Conservation (phyloP, 352 stramenopile genomes). For the Thraustochytrium aureum region DNA sequence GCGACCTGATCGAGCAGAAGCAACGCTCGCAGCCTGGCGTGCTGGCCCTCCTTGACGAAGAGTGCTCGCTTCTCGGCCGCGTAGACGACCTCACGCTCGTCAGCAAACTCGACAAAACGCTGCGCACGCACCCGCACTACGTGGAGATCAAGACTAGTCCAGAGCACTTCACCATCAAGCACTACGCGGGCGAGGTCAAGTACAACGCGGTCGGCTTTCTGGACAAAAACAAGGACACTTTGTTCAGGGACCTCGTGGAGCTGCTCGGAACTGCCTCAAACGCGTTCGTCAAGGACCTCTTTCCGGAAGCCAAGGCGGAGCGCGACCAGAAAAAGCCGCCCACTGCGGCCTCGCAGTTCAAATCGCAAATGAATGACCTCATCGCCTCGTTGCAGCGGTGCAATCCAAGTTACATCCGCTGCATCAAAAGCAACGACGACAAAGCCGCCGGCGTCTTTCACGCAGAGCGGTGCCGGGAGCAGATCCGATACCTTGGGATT, state of each 20-base stretch:
- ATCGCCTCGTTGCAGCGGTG: slow-evolving; percentile 80
- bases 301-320: slow-evolving; percentile 72
- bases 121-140: slow-evolving; percentile 15
- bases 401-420: slow-evolving; percentile 83
- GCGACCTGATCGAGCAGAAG: slow-evolving; percentile 75
- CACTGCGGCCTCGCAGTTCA: slow-evolving; percentile 60
- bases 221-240: slow-evolving; percentile 93
- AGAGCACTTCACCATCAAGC: slow-evolving; percentile 85
- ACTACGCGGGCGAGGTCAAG: slow-evolving; percentile 81
- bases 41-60: slow-evolving; percentile 74
- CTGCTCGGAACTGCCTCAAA: background rate
- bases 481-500: slow-evolving; percentile 59
- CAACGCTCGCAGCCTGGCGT: slow-evolving; percentile 65
- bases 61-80: slow-evolving; percentile 60
- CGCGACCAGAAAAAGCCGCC: slow-evolving; percentile 76
- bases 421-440: slow-evolving; percentile 85
- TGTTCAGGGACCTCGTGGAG: slow-evolving; percentile 89
- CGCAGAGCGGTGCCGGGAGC: slow-evolving; percentile 64
- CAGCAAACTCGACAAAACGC: slow-evolving; percentile 46
- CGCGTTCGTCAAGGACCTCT: slow-evolving; percentile 60
- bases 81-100: slow-evolving; percentile 47
- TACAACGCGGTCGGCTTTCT: slow-evolving; percentile 95
- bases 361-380: slow-evolving; percentile 73
- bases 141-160: slow-evolving; percentile 48
- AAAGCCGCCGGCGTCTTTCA: slow-evolving; percentile 78